Base-by-base conservation (phyloP, 2,329 filamentous ascomycete genomes). In the Samsoniella hepiali region DNA sequence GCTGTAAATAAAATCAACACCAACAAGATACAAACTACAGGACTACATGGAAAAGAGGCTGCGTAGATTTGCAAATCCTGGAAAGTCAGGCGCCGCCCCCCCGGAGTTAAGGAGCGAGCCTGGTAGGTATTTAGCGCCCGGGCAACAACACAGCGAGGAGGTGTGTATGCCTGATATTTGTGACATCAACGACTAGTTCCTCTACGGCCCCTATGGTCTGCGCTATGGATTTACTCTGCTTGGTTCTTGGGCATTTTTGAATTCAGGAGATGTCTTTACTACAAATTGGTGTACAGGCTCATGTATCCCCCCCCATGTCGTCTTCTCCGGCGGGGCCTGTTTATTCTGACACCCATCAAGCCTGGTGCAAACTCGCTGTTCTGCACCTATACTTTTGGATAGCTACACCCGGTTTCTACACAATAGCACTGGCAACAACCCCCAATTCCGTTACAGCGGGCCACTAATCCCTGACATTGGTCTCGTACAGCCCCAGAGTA, bases 21-120 rank as follows among this genome's bases (percentile, higher is more conserved):
- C 3, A 36, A n/a, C 3, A 29, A 42, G 7, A 7, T 5, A 10
- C 15, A 58, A 58, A 3, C 8, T 38, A 40, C 29, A 38, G 31
- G 53, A 9, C 7, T 44, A 5, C 8, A 7, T 5, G 7, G 5
- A 31, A 22, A 58, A 34, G 15, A 34, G 29, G 29, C 8, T 58
- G 42, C 42, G 10, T 5, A 15, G 22, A 17, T 56, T 56, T 31
- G 11, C 11, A 5, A 27, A 42, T 42, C 38, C 9, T 51, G 13
- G 11, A 56, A 56, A 32, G 53, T 56, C 38, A 56, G 53, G 53
- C 53, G 53, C 36, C 22, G 53, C 34, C 34, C 11, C 22, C 53
- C 53, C 53, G 53, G 53, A 56, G 53, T 56, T 56, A 56, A 56
- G 53, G 29, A 50, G 47, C 45, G 29, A 50, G 47, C 45, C 45